These are phyloP conservation scores for Diaporthe humulicola DNA, from an alignment of 2,329 filamentous ascomycete genomes.

Conservation along the genomic window DNA sequence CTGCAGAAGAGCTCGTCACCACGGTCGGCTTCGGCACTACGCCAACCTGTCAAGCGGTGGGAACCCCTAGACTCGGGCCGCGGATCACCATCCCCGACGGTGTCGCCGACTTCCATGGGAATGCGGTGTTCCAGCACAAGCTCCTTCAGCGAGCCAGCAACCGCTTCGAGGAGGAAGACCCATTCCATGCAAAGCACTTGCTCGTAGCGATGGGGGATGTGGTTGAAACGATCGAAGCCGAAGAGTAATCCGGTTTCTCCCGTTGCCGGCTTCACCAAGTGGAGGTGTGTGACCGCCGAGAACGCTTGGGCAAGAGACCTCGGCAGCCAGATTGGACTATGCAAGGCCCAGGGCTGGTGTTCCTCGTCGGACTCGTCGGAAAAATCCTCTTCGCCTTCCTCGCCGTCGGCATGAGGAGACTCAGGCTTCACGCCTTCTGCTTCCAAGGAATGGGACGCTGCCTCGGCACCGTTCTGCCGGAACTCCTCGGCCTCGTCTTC, in stretches of 20 bases:
- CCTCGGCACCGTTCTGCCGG: conserved; percentile 3
- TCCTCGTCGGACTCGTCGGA: background rate
- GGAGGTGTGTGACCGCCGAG: background rate
- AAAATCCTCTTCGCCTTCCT: background rate
- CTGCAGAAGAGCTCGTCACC: background rate
- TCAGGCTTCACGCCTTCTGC: background rate
- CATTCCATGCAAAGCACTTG: background rate
- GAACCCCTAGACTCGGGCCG: background rate
- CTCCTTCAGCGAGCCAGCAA: background rate
- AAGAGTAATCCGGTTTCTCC: background rate
- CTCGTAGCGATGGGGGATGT: conserved; percentile 8
- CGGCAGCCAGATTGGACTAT: conserved; percentile 6
- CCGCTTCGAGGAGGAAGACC: background rate
- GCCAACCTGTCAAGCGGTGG: background rate
- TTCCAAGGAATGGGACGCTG: background rate
- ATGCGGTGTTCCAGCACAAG: conserved; percentile 8
- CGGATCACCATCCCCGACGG: background rate
- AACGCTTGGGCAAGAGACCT: conserved; percentile 2
- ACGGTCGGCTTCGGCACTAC: background rate
- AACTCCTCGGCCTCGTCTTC: background rate
- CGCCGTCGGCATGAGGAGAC: background rate
- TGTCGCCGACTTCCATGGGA: background rate
- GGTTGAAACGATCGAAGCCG: background rate
- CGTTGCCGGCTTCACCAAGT: conserved; percentile 15
- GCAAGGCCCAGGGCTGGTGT: background rate